Percentiles rank a stretch among this genome's conserved stretches.
Evolutionary conservation across 805 yeast genomes (phyloP).

Genomic region (Candida rishiriensis): DNA sequence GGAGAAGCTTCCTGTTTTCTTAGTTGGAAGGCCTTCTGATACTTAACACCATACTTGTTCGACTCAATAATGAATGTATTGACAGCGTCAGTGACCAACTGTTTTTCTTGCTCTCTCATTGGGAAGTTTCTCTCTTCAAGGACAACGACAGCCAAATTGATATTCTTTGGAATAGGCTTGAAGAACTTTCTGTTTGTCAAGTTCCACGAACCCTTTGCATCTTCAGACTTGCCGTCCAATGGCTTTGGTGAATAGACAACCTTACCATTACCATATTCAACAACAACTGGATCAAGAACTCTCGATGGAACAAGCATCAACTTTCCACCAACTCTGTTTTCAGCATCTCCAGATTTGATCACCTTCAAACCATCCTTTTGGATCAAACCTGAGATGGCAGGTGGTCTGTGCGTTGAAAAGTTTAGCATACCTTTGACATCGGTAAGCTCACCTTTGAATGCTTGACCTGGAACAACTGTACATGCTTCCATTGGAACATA

Average conservation of each 20-base stretch:
- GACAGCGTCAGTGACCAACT: constrained; percentile 13
- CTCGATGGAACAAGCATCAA: constrained; percentile 27
- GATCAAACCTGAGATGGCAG: constrained; percentile 24
- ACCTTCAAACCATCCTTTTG: constrained; percentile 24
- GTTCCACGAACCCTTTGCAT: constrained; percentile 22
- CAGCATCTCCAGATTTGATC: constrained; percentile 10
- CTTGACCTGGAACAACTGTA: constrained; percentile 26
- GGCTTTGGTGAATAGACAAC: constrained; percentile 16
- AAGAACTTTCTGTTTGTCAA: constrained; percentile 15
- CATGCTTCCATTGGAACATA: constrained; percentile 27
- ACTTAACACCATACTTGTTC: constrained; percentile 16
- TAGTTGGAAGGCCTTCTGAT: constrained; percentile 6
- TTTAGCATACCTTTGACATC: constrained; percentile 28
- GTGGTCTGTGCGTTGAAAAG: constrained; percentile 27
- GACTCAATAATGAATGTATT: constrained; percentile 14
- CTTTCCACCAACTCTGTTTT: constrained; percentile 18
- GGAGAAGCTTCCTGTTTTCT: constrained; percentile 1
- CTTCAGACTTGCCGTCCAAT: constrained; percentile 20
- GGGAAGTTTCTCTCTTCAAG: constrained; percentile 12
- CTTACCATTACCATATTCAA: constrained; percentile 16
- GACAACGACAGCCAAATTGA: constrained; percentile 13
- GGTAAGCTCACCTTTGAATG: constrained; percentile 24
- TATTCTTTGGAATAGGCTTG: constrained; percentile 12
- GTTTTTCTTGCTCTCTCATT: constrained; percentile 11
- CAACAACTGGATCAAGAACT: constrained; percentile 19